phyloP scores from a whole-genome alignment of 495 filamentous ascomycete species.

The Amphirosellinia nigrospora region DNA sequence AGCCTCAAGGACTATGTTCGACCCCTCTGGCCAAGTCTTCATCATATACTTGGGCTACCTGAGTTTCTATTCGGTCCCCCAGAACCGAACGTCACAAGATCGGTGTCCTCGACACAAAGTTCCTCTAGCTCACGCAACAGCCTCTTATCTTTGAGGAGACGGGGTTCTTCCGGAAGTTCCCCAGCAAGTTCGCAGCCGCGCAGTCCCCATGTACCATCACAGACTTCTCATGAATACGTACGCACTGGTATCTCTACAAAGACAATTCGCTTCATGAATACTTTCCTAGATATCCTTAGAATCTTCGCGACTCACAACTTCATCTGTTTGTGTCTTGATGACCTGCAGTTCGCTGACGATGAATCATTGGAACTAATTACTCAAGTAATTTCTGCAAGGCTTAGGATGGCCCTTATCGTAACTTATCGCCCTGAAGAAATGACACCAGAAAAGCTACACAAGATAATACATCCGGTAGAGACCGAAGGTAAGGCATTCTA shows the following conservation, averaged over 20 bases:
- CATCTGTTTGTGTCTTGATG: constrained; percentile 84
- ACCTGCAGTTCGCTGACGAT: constrained; percentile 85
- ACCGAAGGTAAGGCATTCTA: constrained; percentile 46
- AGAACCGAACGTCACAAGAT: constrained; percentile 32
- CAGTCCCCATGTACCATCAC: constrained; percentile 43
- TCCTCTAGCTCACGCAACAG: constrained; percentile 25
- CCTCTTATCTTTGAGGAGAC: constrained; percentile 39
- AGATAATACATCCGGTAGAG: constrained; percentile 53
- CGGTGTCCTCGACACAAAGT: constrained; percentile 34
- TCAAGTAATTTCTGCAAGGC: constrained; percentile 71
- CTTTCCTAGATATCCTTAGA: constrained; percentile 81
- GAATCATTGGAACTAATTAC: constrained; percentile 81
- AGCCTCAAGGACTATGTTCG: constrained; percentile 73
- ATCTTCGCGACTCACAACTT: constrained; percentile 78
- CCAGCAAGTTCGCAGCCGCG: constrained; percentile 33
- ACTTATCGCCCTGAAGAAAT: constrained; percentile 65
- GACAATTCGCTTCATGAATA: constrained; percentile 80
- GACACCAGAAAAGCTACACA: constrained; percentile 50
- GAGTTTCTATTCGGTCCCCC: constrained; percentile 66
- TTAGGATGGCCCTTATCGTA: constrained; percentile 80
- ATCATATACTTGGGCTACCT: constrained; percentile 78
- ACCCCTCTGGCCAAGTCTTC: constrained; percentile 78
- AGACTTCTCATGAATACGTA: constrained; percentile 73
- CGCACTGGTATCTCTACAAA: constrained; percentile 71
- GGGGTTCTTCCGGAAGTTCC: constrained; percentile 50